phyloP scores from a whole-genome alignment of 2,329 filamentous ascomycete species.

The Aspergillus latus region DNA sequence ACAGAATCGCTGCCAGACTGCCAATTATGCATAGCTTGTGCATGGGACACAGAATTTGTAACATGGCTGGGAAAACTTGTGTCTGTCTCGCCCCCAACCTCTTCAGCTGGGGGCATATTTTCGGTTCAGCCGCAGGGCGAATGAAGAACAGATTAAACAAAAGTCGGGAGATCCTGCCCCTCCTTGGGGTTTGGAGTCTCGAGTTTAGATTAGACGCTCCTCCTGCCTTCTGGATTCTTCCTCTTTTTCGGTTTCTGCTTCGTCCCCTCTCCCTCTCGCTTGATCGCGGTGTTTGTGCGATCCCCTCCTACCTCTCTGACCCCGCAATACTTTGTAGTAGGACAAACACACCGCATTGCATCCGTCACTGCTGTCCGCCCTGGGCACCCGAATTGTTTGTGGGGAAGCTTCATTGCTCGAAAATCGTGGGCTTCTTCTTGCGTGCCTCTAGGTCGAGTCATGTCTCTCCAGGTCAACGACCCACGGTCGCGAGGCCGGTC shows the following conservation, averaged over 20 bases:
- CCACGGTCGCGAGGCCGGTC: constrained; percentile 47
- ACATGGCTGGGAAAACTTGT: not conserved
- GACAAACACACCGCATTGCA: not conserved
- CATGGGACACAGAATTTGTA: not conserved
- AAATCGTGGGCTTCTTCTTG: not conserved
- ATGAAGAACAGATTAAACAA: not conserved
- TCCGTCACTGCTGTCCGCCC: not conserved
- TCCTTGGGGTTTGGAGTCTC: not conserved
- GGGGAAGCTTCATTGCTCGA: constrained; percentile 3
- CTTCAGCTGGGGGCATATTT: constrained; percentile 9
- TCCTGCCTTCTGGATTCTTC: constrained; percentile 2
- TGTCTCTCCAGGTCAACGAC: constrained; percentile 43
- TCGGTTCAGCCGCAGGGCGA: constrained; percentile 1
- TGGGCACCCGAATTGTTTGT: not conserved
- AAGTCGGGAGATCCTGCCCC: not conserved
- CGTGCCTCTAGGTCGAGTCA: constrained; percentile 13
- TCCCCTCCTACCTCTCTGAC: not conserved
- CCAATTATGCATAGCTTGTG: not conserved
- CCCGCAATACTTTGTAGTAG: not conserved
- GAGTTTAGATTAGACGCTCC: not conserved
- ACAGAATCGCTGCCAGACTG: not conserved
- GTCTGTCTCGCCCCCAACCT: not conserved
- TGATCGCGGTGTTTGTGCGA: not conserved
- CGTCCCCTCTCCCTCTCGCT: not conserved
- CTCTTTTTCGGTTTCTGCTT: not conserved